These are phyloP conservation scores for Aegilops sharonensis DNA, from an alignment of 176 grass and related monocot genomes.

Conservation along the genomic window DNA sequence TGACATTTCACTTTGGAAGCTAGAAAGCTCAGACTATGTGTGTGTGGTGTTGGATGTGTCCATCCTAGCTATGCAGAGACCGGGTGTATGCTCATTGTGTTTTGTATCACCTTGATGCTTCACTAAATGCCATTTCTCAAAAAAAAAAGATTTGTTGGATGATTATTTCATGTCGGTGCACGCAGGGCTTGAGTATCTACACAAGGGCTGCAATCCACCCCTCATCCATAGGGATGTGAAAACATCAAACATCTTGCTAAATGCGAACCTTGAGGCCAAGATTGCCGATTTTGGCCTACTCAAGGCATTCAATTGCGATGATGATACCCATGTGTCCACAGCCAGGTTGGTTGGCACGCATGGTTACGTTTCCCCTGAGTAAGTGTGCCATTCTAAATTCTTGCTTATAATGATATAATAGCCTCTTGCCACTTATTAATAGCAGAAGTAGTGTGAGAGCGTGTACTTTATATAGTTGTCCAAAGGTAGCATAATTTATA, in stretches of 20 bases:
- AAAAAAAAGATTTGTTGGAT: neutral
- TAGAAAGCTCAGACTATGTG: neutral
- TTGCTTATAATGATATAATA: neutral
- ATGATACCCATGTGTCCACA: constrained; percentile 36
- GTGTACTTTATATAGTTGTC: no score
- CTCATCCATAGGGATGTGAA: constrained; percentile 66
- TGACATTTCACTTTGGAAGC: neutral
- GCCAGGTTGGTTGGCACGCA: constrained; percentile 18
- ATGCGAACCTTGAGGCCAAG: constrained; percentile 49
- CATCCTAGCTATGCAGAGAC: no score
- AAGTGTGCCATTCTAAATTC: neutral
- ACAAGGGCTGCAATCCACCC: constrained; percentile 48
- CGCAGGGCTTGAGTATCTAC: constrained; percentile 55
- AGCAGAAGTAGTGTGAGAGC: no score
- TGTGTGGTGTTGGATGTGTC: no score
- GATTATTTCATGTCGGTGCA: neutral
- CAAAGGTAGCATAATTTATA: no score
- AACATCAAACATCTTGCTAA: constrained; percentile 49
- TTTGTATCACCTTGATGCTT: no score
- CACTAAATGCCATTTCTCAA: no score
- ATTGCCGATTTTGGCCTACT: constrained; percentile 69
- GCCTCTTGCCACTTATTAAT: neutral
- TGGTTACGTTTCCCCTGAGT: constrained; percentile 56
- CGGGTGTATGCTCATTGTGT: no score
- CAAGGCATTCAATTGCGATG: constrained; percentile 17